Evolutionary conservation across 2,329 filamentous ascomycete genomes (phyloP).

Genomic region (Hypoxylon sp.): DNA sequence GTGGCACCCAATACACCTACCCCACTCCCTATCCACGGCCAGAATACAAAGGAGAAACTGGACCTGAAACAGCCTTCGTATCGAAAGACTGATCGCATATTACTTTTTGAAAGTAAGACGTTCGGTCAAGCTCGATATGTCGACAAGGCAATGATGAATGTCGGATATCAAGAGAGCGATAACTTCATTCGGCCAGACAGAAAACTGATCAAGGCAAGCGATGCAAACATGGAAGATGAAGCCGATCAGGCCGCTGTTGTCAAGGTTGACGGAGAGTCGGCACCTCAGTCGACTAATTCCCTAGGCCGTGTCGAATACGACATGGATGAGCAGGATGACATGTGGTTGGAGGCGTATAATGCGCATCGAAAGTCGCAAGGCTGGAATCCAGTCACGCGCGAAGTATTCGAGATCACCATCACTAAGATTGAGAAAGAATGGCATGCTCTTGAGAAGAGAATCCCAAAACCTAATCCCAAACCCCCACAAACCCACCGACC

Average conservation of each 20-base stretch:
- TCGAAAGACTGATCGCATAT: conserved; percentile 83
- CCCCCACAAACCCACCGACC: conserved; percentile 95
- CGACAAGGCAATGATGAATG: conserved; percentile 94
- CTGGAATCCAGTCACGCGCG: conserved; percentile 87
- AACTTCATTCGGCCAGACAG: conserved; percentile 84
- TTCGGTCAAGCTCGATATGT: conserved; percentile 91
- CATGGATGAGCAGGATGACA: conserved; percentile 99
- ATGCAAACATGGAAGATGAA: conserved; percentile 73
- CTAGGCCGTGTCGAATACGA: conserved; percentile 96
- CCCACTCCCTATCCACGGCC: conserved; percentile 82
- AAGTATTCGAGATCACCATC: conserved; percentile 97
- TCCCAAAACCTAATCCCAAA: conserved; percentile 97
- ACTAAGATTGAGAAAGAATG: conserved; percentile 99
- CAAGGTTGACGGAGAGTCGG: conserved; percentile 71
- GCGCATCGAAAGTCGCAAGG: conserved; percentile 79
- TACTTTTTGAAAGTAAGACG: conserved; percentile 85
- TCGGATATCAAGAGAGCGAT: conserved; percentile 96
- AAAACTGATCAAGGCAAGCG: conserved; percentile 76
- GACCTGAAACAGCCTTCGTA: conserved; percentile 84
- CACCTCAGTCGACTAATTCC: conserved; percentile 60
- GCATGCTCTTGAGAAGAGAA: conserved; percentile 95
- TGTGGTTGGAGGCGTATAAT: conserved; percentile 93
- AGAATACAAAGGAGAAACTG: conserved; percentile 84
- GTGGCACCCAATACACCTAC: conserved; percentile 71
- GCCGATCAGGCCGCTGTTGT: conserved; percentile 61